Base-by-base conservation (phyloP, 257 asterid genomes). In the Galeopsis tetrahit region DNA sequence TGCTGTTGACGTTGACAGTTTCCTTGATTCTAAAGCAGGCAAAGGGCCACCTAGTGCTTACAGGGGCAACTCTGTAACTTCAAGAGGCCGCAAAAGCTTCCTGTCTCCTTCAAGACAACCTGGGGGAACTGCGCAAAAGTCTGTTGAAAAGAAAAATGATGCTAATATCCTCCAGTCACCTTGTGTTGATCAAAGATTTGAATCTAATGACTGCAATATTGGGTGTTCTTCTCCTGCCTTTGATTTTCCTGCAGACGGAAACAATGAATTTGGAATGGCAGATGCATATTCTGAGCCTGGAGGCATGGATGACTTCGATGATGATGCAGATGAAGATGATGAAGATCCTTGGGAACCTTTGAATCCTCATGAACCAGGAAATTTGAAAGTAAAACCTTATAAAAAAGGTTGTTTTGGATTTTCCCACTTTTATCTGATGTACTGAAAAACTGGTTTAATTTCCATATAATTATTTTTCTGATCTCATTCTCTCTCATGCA, bases 271-370 rank as follows among this genome's bases (percentile, higher is more conserved):
- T 69, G 84, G 81, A 69, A 69, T 62, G 79, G 88, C 72, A 71
- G 79, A 78, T 80, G 86, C 71, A 44, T 69, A 73, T 82, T 77
- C 86, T 11, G 92, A 82, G 52, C 78, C 81, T 55, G 84, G 71
- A 42, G 85, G 85, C 56, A 75, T 83, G 39, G 83, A 82, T 32
- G 85, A 79, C 71, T 82, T 85, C 61, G 97, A 90, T 70, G 82
- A 71, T 6, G 61, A 44, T 60, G 96, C 8, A 17, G 34, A 2
- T 3, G 56, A n/a, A 5, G 56, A 70, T 38, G 81, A 75, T 15
- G 88, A 80, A 6, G 93, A 88, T 85, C 97, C 98, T 11, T 94
- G 98, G 99, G 87, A 87, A 72, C 98, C 97, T 80, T 80, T 94
- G 80, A 86, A 94, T 84, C 98, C 99, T 39, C 97, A 94, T 80